phyloP scores from a whole-genome alignment of 495 filamentous ascomycete genomes.

The Penicillium arizonense region DNA sequence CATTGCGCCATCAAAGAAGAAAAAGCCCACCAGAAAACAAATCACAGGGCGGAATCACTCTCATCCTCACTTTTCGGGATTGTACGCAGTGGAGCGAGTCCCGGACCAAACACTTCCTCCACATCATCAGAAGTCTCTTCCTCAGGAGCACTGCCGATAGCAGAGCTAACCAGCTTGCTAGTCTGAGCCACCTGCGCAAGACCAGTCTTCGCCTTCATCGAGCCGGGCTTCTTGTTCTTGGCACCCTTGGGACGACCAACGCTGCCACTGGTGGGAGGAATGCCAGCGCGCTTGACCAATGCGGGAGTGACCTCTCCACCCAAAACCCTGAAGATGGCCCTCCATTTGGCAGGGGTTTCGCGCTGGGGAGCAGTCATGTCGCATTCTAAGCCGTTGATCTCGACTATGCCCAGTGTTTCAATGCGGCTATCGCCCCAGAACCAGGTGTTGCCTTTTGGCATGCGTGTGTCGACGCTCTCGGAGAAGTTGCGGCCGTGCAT shows the following conservation, averaged over 20 bases:
- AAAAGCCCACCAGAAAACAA: too few species aligned
- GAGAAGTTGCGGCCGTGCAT: conserved; percentile 44
- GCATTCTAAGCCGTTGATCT: conserved; percentile 51
- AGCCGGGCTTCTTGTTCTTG: not conserved
- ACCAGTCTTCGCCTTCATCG: not conserved
- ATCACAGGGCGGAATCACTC: too few species aligned
- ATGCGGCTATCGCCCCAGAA: conserved; percentile 57
- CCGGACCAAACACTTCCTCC: too few species aligned
- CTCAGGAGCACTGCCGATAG: conserved; percentile 17
- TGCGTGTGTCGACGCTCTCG: conserved; percentile 41
- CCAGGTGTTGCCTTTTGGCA: conserved; percentile 43
- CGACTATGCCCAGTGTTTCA: conserved; percentile 52
- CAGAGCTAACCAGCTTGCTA: conserved; percentile 27
- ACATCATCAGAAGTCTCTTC: not conserved
- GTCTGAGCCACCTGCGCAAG: not conserved
- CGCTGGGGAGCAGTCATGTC: conserved; percentile 40
- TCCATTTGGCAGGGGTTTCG: conserved; percentile 40
- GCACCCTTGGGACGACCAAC: not conserved
- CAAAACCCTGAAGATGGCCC: conserved; percentile 37
- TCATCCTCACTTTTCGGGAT: too few species aligned
- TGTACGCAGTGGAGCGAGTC: too few species aligned
- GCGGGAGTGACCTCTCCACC: not conserved
- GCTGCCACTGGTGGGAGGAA: not conserved
- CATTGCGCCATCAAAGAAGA: too few species aligned
- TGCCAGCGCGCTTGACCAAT: not conserved